These are phyloP conservation scores for Elongisporangium anandrum DNA, from an alignment of 352 stramenopile genomes.

Conservation along the genomic window DNA sequence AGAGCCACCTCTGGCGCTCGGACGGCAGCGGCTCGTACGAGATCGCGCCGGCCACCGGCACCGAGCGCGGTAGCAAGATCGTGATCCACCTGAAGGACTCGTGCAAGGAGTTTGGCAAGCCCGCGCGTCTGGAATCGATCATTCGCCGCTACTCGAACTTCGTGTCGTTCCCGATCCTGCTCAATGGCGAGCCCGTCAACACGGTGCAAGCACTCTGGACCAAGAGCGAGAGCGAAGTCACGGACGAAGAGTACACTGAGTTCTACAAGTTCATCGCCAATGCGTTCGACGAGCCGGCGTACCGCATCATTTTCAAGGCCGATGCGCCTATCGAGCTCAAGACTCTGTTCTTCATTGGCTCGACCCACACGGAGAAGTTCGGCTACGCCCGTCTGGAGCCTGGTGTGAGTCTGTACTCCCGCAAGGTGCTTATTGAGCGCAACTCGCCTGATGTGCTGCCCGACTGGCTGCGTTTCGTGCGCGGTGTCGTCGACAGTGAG, in stretches of 20 bases:
- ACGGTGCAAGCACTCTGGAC: conserved; percentile 98
- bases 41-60: conserved; percentile 58
- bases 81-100: conserved; percentile 97
- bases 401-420: conserved; percentile 97
- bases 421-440: conserved; percentile 99
- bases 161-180: conserved; percentile 97
- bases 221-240: conserved; percentile 93
- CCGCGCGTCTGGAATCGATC: conserved; percentile 92
- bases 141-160: conserved; percentile 99
- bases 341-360: conserved; percentile 96
- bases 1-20: conserved; percentile 68
- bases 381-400: conserved; percentile 93
- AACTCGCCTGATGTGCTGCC: conserved; percentile 97
- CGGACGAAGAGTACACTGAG: conserved; percentile 96
- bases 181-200: conserved; percentile 98
- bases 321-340: conserved; percentile 99
- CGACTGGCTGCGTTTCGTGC: conserved; percentile 95
- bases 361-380: conserved; percentile 97
- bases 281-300: conserved; percentile 92
- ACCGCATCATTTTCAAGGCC: conserved; percentile 95
- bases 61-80: conserved; percentile 94
- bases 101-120: conserved; percentile 92
- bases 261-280: conserved; percentile 98
- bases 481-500: conserved; percentile 94
- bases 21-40: conserved; percentile 84